phyloP scores from a whole-genome alignment of 2,329 filamentous ascomycete genomes.

The Calcarisporium arbuscula region DNA sequence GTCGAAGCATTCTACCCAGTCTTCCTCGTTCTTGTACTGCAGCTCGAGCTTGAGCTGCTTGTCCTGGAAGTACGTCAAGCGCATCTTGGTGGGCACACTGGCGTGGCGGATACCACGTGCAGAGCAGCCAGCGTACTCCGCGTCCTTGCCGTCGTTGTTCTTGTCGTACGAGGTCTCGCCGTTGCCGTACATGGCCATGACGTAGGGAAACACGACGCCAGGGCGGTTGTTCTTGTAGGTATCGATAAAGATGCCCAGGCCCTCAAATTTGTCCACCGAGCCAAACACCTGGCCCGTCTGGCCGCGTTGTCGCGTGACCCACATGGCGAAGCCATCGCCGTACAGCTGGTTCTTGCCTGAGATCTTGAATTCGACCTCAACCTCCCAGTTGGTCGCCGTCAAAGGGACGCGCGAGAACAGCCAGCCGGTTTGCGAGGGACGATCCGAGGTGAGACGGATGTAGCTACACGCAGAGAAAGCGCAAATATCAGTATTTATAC shows the following conservation, averaged over 20 bases:
- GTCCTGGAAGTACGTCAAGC: constrained; percentile 94
- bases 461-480: constrained; percentile 50
- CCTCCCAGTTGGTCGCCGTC: constrained; percentile 98
- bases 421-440: constrained; percentile 86
- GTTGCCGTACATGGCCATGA: constrained; percentile 98
- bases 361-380: constrained; percentile 93
- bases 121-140: constrained; percentile 91
- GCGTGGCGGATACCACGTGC: constrained; percentile 83
- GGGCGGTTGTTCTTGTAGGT: constrained; percentile 99
- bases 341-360: constrained; percentile 83
- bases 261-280: constrained; percentile 81
- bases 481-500: background rate
- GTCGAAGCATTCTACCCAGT: constrained; percentile 89
- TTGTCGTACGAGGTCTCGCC: constrained; percentile 87
- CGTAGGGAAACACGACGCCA: constrained; percentile 90
- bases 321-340: constrained; percentile 95
- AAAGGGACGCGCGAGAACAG: constrained; percentile 89
- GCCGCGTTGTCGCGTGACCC: constrained; percentile 91
- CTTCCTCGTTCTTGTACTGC: constrained; percentile 84
- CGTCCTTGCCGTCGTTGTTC: constrained; percentile 86
- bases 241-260: constrained; percentile 91
- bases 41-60: constrained; percentile 84
- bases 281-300: constrained; percentile 81
- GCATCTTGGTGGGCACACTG: constrained; percentile 73
- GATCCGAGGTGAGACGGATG: constrained; percentile 85